Conservation (phyloP, 2,329 filamentous ascomycete genomes). For the Verticillium isaacii region DNA sequence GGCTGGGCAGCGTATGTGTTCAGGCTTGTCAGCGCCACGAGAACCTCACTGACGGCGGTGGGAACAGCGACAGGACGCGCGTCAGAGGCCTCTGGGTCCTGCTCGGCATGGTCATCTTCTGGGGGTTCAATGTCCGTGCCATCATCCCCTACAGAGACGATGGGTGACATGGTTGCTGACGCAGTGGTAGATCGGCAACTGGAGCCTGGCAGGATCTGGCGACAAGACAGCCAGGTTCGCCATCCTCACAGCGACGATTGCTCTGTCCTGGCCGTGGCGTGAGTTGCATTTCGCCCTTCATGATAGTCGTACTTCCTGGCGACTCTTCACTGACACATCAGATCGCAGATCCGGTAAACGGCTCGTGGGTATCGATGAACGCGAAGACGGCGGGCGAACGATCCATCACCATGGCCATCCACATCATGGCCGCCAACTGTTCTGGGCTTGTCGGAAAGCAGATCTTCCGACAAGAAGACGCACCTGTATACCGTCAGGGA, state of each 20-base stretch:
- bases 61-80: slow-evolving; percentile 14
- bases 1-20: slow-evolving; percentile 17
- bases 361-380: slow-evolving; percentile 24
- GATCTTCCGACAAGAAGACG: slow-evolving; percentile 22
- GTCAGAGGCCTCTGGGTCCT: slow-evolving; percentile 19
- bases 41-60: slow-evolving; percentile 1
- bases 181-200: background rate
- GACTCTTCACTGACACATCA: background rate
- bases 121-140: slow-evolving; percentile 18
- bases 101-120: slow-evolving; percentile 19
- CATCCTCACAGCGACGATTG: slow-evolving; percentile 19
- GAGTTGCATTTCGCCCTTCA: slow-evolving; percentile 9
- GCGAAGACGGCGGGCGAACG: slow-evolving; percentile 20
- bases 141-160: background rate
- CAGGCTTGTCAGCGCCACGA: background rate
- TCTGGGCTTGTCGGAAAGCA: slow-evolving; percentile 24
- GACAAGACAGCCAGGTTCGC: slow-evolving; percentile 13
- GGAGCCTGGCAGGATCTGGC: background rate
- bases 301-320: background rate
- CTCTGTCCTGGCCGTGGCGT: slow-evolving; percentile 24
- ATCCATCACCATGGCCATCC: slow-evolving; percentile 25
- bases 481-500: slow-evolving; percentile 20
- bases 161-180: background rate
- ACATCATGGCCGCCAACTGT: slow-evolving; percentile 26
- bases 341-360: slow-evolving; percentile 16